Evolutionary conservation across 2,329 filamentous ascomycete genomes (phyloP), one percentile per base, ranked within the genome.

Genomic region (Botrytis aclada): DNA sequence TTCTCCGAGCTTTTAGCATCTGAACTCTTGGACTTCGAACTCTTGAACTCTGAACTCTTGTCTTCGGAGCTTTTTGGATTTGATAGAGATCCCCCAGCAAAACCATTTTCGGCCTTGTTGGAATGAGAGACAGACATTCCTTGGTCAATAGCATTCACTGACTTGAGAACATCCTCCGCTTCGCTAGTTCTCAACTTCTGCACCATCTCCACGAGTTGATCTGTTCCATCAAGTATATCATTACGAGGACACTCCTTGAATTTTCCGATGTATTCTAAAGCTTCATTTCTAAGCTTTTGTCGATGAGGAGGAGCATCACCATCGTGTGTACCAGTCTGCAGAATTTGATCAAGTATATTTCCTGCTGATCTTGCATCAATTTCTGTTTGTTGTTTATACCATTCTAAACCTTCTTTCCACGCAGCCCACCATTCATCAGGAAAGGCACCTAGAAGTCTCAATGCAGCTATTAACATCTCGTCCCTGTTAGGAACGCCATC

Each of bases 301-400:
- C 29, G 32, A 9, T 32, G 16, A 20, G 63, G 9, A 29, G 54
- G 34, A 8, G 22, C 8, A 51, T 76, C 75, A 25, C 75, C 76
- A 41, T 77, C 75, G 22, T 74, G 73, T 22, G 70, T 65, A 32
- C 76, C 76, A 10, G 75, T 76, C 32, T 77, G 69, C 74, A 74
- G 75, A n/a, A 77, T 77, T 14, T 66, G 47, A 37, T 71, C 32
- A 1, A 62, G 29, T 14, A 76, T 61, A 45, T 74, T 41, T 41
- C 76, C 76, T 22, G 37, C 63, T 18, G 58, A 43, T 37, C 62
- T 34, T 34, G 64, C 6, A 71, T 65, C 6, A 45, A 51, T 10
- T 71, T 45, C 45, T 34, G 25, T 45, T 41, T 66, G 32, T 43
- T 18, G 18, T 51, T 32, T 56, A 39, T 77, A 76, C 75, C 75